These are phyloP conservation scores for Parachaetomium inaequale DNA, from an alignment of 495 filamentous ascomycete genomes.

Conservation along the genomic window DNA sequence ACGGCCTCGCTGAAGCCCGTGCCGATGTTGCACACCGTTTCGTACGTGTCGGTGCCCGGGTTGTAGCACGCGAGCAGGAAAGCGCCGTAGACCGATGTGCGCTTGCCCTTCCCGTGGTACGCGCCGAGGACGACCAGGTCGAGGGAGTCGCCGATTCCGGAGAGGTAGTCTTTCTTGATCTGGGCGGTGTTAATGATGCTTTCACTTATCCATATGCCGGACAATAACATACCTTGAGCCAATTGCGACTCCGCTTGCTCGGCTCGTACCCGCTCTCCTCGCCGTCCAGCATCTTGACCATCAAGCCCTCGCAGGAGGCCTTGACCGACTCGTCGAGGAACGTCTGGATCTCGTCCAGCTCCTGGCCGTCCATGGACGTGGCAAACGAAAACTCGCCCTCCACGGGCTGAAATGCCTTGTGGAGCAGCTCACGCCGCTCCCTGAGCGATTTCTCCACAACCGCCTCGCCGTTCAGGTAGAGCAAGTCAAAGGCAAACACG, in stretches of 20 bases:
- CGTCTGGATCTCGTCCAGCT: conserved; percentile 85
- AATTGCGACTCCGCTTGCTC: conserved; percentile 90
- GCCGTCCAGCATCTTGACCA: conserved; percentile 99
- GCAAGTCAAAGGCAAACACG: conserved; percentile 92
- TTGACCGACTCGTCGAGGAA: conserved; percentile 92
- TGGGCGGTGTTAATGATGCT: conserved; percentile 28
- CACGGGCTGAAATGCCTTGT: conserved; percentile 65
- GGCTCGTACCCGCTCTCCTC: conserved; percentile 89
- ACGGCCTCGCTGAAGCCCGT: conserved; percentile 90
- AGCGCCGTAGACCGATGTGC: conserved; percentile 89
- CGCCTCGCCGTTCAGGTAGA: conserved; percentile 91
- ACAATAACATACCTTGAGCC: conserved; percentile 73
- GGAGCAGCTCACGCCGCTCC: conserved; percentile 74
- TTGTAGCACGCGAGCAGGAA: conserved; percentile 96
- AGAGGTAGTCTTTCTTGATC: conserved; percentile 97
- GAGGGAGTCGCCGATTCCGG: conserved; percentile 88
- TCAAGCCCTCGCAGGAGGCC: conserved; percentile 91
- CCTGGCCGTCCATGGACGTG: conserved; percentile 78
- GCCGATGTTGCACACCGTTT: conserved; percentile 97
- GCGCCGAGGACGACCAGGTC: conserved; percentile 95
- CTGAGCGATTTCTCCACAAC: conserved; percentile 82
- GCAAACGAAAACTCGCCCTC: conserved; percentile 94
- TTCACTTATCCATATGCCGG: not conserved
- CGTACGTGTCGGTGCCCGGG: conserved; percentile 68
- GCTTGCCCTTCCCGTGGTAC: conserved; percentile 91